Base-by-base conservation (phyloP, 257 asterid species). In the Plantago major region DNA sequence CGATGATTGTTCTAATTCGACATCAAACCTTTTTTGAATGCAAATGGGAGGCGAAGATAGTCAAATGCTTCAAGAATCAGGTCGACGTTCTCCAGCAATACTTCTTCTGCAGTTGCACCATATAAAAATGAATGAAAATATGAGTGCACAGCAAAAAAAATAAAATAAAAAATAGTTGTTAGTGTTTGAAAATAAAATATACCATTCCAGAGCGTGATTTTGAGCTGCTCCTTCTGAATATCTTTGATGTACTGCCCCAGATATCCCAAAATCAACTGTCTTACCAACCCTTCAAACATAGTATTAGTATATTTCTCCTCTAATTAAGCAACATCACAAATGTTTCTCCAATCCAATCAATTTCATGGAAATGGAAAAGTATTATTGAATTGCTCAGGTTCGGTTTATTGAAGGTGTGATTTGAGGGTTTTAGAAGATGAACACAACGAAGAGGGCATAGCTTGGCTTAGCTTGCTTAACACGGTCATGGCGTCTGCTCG, bases 131-230 rank as follows among this genome's bases (percentile, higher is more conserved):
- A 28, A 8, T 19, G 55, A 58, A 38, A 33, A 33, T 33, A 33
- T 33, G 3, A 33, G 28, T 55, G 11, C 38, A 45, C n/a, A 16
- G 3, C 9, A 49, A 44, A 9, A 37, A 59, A n/a, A 30, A 19
- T 1, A 10, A 57, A n/a, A 33, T 2, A 28, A n/a, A n/a, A 38
- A 33, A 22, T 22, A 33, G 40, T 1, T 33, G 3, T 33, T 42
- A 9, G 11, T 40, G 17, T 43, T 10, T 15, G 5, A 33, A 67
- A 49, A 1, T 22, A 14, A 44, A 48, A 53, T 10, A 9, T 73
- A 88, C 98, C 95, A 60, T 86, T 86, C 98, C 98, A 92, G 2
- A 88, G 91, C 55, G 97, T 92, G 78, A 92, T 86, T 79, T 87
- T 88, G 64, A 92, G 95, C 84, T 92, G 96, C 72, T 92, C 98